A percentile compares a stretch with the other conserved stretches of the same genome.
Evolutionary conservation across 2,329 filamentous ascomycete species (phyloP).

Genomic region (Fusarium liriodendri): DNA sequence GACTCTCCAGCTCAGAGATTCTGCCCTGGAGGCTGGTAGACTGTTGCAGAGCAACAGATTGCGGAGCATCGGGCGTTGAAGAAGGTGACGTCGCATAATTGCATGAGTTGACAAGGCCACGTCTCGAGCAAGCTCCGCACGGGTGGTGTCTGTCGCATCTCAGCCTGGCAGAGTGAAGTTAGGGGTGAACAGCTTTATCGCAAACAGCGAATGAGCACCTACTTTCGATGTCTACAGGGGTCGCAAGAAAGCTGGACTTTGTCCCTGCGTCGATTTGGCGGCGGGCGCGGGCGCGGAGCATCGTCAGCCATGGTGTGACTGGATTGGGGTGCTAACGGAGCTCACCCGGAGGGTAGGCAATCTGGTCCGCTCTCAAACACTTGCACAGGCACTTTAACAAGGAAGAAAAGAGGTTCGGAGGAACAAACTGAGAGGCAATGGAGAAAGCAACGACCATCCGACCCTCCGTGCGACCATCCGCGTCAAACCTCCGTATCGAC

Average conservation of each 20-base stretch:
- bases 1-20: conserved; percentile 25
- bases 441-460: conserved; percentile 17
- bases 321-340: not conserved
- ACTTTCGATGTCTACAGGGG: conserved; percentile 26
- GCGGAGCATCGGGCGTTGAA: conserved; percentile 11
- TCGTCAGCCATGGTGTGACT: conserved; percentile 10
- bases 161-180: conserved; percentile 17
- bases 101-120: conserved; percentile 17
- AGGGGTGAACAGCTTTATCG: conserved; percentile 5
- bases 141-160: conserved; percentile 29
- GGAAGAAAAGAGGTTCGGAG: conserved; percentile 1
- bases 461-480: conserved; percentile 20
- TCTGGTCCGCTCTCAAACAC: not conserved
- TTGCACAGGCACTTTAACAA: not conserved
- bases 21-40: conserved; percentile 24
- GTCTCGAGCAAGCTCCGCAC: conserved; percentile 24
- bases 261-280: conserved; percentile 27
- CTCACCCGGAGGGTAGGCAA: not conserved
- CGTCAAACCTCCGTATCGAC: not conserved
- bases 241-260: conserved; percentile 30
- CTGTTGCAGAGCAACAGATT: not conserved
- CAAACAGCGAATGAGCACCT: conserved; percentile 1
- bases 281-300: conserved; percentile 25
- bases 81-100: conserved; percentile 21
- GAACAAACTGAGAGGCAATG: conserved; percentile 5